These are phyloP conservation scores for Fraxinus velutina DNA, from an alignment of 305 asterid species.

Conservation along the genomic window DNA sequence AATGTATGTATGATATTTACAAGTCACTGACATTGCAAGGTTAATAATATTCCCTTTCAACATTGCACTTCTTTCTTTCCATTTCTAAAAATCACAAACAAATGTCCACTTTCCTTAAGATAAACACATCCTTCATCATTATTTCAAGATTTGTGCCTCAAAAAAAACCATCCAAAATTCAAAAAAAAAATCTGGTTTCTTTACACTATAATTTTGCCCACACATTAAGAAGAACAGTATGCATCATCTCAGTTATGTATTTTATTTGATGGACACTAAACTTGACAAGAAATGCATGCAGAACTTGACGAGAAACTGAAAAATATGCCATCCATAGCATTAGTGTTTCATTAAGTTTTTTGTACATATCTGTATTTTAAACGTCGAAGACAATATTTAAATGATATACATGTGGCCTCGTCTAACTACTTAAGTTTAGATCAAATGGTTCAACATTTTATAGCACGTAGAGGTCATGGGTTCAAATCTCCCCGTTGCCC, in stretches of 20 bases:
- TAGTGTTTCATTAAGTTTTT: background rate
- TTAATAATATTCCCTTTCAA: background rate
- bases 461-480: background rate
- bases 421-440: background rate
- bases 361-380: background rate
- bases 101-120: background rate
- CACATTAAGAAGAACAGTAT: background rate
- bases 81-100: background rate
- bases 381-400: background rate
- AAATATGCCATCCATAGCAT: background rate
- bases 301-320: background rate
- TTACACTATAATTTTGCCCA: background rate
- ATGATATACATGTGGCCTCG: background rate
- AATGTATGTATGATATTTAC: background rate
- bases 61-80: background rate
- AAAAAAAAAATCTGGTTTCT: background rate
- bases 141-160: background rate
- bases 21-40: background rate
- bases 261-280: background rate
- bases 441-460: background rate
- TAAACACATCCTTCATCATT: background rate
- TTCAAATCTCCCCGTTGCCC: background rate
- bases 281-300: background rate
- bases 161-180: background rate
- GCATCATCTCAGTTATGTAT: background rate